These are phyloP conservation scores for Debaryomyces singareniensis DNA, from an alignment of 1,139 yeast species.

Conservation along the genomic window DNA sequence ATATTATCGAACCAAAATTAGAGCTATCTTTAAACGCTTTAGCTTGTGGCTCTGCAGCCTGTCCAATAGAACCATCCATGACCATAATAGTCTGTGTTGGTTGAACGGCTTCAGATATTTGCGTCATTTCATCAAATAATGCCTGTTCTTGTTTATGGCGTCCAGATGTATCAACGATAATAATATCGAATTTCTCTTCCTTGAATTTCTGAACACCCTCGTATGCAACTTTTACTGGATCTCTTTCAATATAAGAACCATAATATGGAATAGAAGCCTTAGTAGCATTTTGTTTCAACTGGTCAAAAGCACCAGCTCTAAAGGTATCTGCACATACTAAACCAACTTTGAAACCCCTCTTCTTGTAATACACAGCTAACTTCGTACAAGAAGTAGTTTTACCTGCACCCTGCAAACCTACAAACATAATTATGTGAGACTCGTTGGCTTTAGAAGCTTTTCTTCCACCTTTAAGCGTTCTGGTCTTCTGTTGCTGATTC, in stretches of 20 bases:
- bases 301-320: constrained; percentile 99
- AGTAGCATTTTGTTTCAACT: constrained; percentile 93
- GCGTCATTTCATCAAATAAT: constrained; percentile 89
- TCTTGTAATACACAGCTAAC: constrained; percentile 88
- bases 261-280: constrained; percentile 91
- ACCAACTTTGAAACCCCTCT: constrained; percentile 92
- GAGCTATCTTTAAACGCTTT: constrained; percentile 90
- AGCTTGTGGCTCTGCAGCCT: constrained; percentile 95
- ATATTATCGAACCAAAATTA: constrained; percentile 88
- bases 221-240: constrained; percentile 85
- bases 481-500: constrained; percentile 11
- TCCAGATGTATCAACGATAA: constrained; percentile 96
- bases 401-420: constrained; percentile 98
- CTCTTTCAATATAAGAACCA: constrained; percentile 93
- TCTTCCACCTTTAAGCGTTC: constrained; percentile 24
- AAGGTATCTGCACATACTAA: constrained; percentile 98
- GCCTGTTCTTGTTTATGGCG: constrained; percentile 95
- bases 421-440: constrained; percentile 81
- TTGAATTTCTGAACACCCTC: constrained; percentile 92
- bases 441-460: constrained; percentile 18
- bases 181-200: constrained; percentile 85
- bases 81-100: constrained; percentile 98
- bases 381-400: constrained; percentile 97
- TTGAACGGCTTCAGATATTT: constrained; percentile 75
- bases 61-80: constrained; percentile 95